Evolutionary conservation across 2,329 filamentous ascomycete genomes (phyloP).

Genomic region (Apiospora pterosperma): DNA sequence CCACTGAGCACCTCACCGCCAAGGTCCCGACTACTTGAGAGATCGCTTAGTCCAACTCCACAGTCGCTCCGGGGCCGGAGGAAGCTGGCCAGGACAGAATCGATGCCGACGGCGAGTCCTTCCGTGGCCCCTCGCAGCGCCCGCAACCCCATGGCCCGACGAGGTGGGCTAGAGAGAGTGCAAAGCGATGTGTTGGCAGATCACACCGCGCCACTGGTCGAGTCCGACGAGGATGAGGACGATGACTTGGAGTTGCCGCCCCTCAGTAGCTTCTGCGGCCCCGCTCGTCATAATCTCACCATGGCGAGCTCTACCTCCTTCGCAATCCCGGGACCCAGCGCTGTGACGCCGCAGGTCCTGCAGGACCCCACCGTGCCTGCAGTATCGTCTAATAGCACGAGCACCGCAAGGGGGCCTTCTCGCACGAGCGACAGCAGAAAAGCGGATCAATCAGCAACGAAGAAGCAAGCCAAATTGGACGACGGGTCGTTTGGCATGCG

Average conservation of each 20-base stretch:
- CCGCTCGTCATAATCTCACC: conserved; percentile 4
- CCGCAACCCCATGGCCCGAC: not conserved
- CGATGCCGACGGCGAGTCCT: conserved; percentile 15
- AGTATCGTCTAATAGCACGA: not conserved
- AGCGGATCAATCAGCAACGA: not conserved
- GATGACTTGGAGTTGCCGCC: conserved; percentile 21
- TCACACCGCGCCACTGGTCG: not conserved
- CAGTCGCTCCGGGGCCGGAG: conserved; percentile 6
- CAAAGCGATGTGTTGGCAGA: conserved; percentile 15
- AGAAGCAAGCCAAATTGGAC: conserved; percentile 15
- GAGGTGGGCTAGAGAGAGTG: conserved; percentile 15
- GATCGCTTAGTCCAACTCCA: not conserved
- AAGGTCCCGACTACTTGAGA: not conserved
- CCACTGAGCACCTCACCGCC: not conserved
- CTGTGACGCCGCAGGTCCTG: not conserved
- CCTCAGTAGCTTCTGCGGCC: conserved; percentile 15
- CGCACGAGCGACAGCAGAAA: not conserved
- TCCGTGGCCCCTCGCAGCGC: not conserved
- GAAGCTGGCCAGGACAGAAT: conserved; percentile 26
- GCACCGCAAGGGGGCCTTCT: not conserved
- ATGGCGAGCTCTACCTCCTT: not conserved
- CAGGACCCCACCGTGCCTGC: not conserved
- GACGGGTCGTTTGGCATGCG: conserved; percentile 11
- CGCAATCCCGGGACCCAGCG: not conserved
- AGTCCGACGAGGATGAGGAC: conserved; percentile 17